Base-by-base conservation (phyloP, 2,329 filamentous ascomycete species). In the Stemphylium vesicarium region DNA sequence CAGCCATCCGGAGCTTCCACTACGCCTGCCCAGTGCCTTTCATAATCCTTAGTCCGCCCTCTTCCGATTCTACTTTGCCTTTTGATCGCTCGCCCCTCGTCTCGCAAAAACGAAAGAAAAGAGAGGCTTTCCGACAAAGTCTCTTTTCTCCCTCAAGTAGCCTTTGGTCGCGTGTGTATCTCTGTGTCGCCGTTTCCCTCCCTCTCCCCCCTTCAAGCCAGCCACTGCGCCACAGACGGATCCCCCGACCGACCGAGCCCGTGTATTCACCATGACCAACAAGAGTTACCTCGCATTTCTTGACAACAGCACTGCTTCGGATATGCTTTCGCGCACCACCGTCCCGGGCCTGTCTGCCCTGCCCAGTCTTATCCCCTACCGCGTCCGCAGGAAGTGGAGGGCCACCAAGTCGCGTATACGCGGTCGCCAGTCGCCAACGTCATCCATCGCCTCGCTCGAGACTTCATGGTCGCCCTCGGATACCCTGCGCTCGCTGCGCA, bases 391-490 rank as follows among this genome's bases (percentile, higher is more conserved):
- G 68, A 86, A 84, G 76, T 80, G 89, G 74, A 82, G 88, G 54
- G 78, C 78, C 38, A 81, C 80, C 50, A 74, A 75, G 59, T 90
- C 88, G 54, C 88, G 87, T 70, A 81, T 90, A 68, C 86, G 86
- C 63, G 86, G 85, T 69, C 80, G 86, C 63, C 79, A 86, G 65
- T 86, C 87, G 36, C 86, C 87, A 40, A 84, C 88, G 18, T 88
- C 90, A 45, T 89, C 88, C 60, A 85, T 97, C 69, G 85, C 91
- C 45, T 83, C 83, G 26, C 81, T 97, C 50, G 85, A 96, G 76
- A 92, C 87, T 13, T 96, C 92, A 1, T 90, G 92, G 76, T 92
- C 89, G 63, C 88, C 91, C 4, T 81, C 84, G 68, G 89, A 96
- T 70, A 92, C 92, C 11, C 77, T 97, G 57, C 85, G 86, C 57